Conservation (phyloP, 768 basidiomycete genomes). For the Coprinopsis strossmayeri region DNA sequence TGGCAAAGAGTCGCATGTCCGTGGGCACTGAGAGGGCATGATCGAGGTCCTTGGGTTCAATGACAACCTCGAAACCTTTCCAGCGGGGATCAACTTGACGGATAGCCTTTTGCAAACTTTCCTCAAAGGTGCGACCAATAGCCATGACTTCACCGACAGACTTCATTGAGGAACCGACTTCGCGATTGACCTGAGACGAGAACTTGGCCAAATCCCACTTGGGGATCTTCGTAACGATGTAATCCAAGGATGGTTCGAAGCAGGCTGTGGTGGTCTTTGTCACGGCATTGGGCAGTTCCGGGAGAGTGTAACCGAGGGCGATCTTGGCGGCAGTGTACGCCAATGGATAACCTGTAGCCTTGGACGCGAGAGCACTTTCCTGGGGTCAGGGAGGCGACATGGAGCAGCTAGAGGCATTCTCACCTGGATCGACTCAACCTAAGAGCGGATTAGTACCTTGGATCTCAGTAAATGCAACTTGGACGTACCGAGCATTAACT, state of each 20-base stretch:
- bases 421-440: conserved; percentile 79
- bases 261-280: conserved; percentile 99
- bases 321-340: conserved; percentile 99
- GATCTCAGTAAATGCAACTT: neutral
- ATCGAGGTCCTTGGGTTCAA: conserved; percentile 82
- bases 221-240: conserved; percentile 99
- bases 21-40: conserved; percentile 76
- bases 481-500: conserved; percentile 80
- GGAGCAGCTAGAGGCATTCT: conserved; percentile 8
- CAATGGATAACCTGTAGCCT: conserved; percentile 97
- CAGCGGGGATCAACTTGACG: conserved; percentile 96
- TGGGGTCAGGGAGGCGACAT: neutral
- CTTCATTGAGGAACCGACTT: conserved; percentile 98
- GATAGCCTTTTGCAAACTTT: conserved; percentile 96
- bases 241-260: conserved; percentile 97
- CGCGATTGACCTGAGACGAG: conserved; percentile 85
- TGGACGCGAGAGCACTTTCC: conserved; percentile 86
- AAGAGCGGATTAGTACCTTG: conserved; percentile 9
- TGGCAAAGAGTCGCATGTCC: conserved; percentile 93
- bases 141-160: conserved; percentile 99
- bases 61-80: conserved; percentile 95
- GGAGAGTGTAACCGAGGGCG: conserved; percentile 93
- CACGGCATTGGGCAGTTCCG: conserved; percentile 96
- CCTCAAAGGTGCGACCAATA: conserved; percentile 98
- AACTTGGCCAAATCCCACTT: conserved; percentile 99